phyloP scores from a whole-genome alignment of 495 filamentous ascomycete species.

The Hypoxylon intermedium region DNA sequence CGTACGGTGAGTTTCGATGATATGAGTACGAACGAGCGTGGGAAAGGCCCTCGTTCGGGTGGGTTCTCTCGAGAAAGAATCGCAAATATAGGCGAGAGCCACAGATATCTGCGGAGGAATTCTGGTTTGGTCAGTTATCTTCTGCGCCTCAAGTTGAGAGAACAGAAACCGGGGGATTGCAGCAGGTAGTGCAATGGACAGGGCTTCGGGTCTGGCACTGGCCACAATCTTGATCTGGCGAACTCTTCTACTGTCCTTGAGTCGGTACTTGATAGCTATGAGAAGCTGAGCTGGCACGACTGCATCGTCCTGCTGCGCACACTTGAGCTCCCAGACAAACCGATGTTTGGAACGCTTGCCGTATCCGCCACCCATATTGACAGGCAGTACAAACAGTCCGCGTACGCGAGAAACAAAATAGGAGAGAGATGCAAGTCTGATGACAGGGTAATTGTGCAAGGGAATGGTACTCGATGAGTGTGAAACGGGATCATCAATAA shows the following conservation, averaged over 20 bases:
- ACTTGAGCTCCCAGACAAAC: slow-evolving; percentile 6
- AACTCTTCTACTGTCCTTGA: not conserved
- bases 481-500: not conserved
- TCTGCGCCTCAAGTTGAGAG: slow-evolving; percentile 49
- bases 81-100: slow-evolving; percentile 34
- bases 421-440: not conserved
- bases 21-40: slow-evolving; percentile 44
- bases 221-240: slow-evolving; percentile 3
- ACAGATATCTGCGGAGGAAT: slow-evolving; percentile 31
- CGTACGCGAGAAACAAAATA: no score
- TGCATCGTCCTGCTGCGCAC: slow-evolving; percentile 13
- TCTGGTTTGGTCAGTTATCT: slow-evolving; percentile 34
- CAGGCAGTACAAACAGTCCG: not conserved
- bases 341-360: not conserved
- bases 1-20: slow-evolving; percentile 28
- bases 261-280: slow-evolving; percentile 19
- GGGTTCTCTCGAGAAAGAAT: slow-evolving; percentile 15
- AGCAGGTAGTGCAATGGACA: not conserved
- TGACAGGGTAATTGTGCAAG: not conserved
- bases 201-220: not conserved
- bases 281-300: slow-evolving; percentile 5
- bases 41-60: slow-evolving; percentile 17
- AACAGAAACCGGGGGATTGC: slow-evolving; percentile 35
- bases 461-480: not conserved
- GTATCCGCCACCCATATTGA: not conserved